Conservation (phyloP, 768 basidiomycete species). For the Mycena chlorophos region DNA sequence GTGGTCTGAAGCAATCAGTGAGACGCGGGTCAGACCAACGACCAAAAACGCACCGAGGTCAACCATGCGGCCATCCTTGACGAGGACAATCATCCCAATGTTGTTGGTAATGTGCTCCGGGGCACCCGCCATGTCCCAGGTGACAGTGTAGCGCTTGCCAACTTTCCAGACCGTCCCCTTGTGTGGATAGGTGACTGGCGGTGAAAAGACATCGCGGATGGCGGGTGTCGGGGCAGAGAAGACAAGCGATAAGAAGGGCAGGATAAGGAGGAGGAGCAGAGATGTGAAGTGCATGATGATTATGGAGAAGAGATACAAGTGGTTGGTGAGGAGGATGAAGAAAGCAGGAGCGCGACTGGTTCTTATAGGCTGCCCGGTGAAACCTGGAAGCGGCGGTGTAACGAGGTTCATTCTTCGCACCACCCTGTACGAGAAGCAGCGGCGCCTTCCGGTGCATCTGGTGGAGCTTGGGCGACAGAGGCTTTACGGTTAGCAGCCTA, state of each 20-base stretch:
- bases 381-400: constrained; percentile 4
- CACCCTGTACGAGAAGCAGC: too few relatives aligned
- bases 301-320: constrained; percentile 12
- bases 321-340: constrained; percentile 6
- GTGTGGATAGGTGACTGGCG: constrained; percentile 48
- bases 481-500: too few relatives aligned
- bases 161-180: constrained; percentile 44
- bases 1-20: constrained; percentile 23
- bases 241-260: constrained; percentile 24
- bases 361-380: constrained; percentile 11
- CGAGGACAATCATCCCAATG: constrained; percentile 41
- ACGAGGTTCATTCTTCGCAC: too few relatives aligned
- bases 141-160: constrained; percentile 46
- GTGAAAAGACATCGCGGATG: constrained; percentile 47
- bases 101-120: constrained; percentile 45
- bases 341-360: constrained; percentile 6
- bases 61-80: constrained; percentile 29
- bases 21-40: background rate
- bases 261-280: constrained; percentile 21
- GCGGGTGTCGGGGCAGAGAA: constrained; percentile 24
- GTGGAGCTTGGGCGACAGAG: too few relatives aligned
- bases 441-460: too few relatives aligned
- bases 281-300: constrained; percentile 22
- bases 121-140: constrained; percentile 44
- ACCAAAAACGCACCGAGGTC: constrained; percentile 33